phyloP scores from a whole-genome alignment of 345 rosid genomes.

The Eucalyptus marginata region DNA sequence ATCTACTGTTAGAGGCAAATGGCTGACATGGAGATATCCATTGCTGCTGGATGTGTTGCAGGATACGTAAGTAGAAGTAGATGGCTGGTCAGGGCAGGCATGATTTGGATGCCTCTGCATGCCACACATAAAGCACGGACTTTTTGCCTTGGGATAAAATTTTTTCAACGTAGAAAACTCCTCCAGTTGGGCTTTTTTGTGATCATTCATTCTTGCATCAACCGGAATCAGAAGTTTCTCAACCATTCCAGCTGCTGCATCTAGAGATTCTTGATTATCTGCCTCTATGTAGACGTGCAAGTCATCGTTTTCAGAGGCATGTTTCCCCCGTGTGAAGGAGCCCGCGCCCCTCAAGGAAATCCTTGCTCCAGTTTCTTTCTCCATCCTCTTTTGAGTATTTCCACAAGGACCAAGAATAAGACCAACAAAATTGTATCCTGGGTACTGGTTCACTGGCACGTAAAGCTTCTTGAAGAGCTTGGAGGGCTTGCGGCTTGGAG shows the following conservation, averaged over 20 bases:
- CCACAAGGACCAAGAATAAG: slow-evolving; percentile 10
- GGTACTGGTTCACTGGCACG: slow-evolving; percentile 7
- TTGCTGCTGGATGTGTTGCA: background rate
- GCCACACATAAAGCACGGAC: background rate
- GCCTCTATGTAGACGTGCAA: slow-evolving; percentile 11
- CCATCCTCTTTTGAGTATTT: slow-evolving; percentile 13
- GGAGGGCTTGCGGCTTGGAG: background rate
- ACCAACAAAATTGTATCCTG: slow-evolving; percentile 9
- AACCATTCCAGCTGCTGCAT: slow-evolving; percentile 11
- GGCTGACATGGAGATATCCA: background rate
- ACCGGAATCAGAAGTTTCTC: slow-evolving; percentile 8
- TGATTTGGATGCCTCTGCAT: background rate
- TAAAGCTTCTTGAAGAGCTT: slow-evolving; percentile 8
- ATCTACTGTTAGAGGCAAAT: background rate
- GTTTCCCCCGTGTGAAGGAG: background rate
- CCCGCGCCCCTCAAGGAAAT: slow-evolving; percentile 11
- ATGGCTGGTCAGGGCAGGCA: background rate
- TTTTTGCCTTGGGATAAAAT: background rate
- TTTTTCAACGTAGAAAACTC: slow-evolving; percentile 1
- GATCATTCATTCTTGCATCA: background rate
- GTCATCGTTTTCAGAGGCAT: slow-evolving; percentile 2
- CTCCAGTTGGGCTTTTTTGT: background rate
- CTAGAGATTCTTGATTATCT: slow-evolving; percentile 2
- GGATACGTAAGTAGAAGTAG: background rate
- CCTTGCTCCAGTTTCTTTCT: slow-evolving; percentile 14